Conservation (phyloP, 495 filamentous ascomycete species). For the Hypoxylon crocopeplum region DNA sequence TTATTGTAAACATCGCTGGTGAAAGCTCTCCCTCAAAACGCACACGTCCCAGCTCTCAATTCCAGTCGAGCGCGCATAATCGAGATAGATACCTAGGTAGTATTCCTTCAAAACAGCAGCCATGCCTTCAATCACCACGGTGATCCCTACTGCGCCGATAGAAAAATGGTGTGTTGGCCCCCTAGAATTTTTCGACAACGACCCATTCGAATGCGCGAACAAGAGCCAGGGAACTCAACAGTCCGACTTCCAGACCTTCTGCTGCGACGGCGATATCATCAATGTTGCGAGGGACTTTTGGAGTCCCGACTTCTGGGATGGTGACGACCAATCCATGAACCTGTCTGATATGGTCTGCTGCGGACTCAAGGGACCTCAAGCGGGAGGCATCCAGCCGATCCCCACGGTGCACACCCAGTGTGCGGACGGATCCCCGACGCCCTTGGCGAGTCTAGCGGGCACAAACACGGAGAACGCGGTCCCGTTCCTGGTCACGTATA, state of each 20-base stretch:
- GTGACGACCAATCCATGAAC: constrained; percentile 12
- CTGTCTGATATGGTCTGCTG: constrained; percentile 29
- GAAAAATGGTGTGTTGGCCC: constrained; percentile 8
- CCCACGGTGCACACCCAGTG: constrained; percentile 8
- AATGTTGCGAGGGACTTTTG: constrained; percentile 19
- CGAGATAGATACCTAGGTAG: too few relatives aligned
- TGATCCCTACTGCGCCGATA: constrained; percentile 21
- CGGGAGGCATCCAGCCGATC: neutral
- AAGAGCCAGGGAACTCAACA: neutral
- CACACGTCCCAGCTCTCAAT: too few relatives aligned
- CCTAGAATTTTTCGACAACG: neutral
- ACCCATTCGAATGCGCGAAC: constrained; percentile 18
- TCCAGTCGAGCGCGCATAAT: too few relatives aligned
- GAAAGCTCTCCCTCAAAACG: neutral
- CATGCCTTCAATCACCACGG: constrained; percentile 24
- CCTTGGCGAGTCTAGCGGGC: constrained; percentile 19
- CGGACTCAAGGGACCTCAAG: constrained; percentile 5
- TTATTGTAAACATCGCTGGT: neutral
- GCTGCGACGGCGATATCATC: constrained; percentile 31
- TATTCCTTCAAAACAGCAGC: neutral
- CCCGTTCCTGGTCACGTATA: constrained; percentile 21
- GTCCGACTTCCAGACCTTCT: constrained; percentile 32
- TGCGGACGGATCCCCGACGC: constrained; percentile 15
- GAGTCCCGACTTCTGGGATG: neutral
- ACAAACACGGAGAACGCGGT: constrained; percentile 27